Base-by-base conservation (phyloP, 164 flowering plant genomes). In the Protea cynaroides region DNA sequence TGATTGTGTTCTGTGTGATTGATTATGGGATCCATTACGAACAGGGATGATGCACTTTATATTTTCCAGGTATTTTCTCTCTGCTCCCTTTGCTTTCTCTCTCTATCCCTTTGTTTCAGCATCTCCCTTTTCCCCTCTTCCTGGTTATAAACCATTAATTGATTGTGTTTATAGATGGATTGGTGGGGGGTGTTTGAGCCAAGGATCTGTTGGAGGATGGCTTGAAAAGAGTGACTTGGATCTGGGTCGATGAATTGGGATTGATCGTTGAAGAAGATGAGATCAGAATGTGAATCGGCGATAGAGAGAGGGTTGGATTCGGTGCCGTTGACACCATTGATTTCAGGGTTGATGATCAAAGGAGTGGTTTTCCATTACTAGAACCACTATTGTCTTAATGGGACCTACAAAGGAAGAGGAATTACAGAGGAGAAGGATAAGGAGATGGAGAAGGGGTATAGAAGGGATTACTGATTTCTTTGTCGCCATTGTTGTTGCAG, bases 141-240 rank as follows among this genome's bases (percentile, higher is more conserved):
- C n/a, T n/a, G n/a, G n/a, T n/a, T n/a, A n/a, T n/a, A n/a, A n/a
- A n/a, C n/a, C n/a, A n/a, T n/a, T n/a, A n/a, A n/a, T n/a, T n/a
- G n/a, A n/a, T n/a, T n/a, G n/a, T n/a, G 54, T 78, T 81, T 92
- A 89, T 89, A 22, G 83, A 83, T 0, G 92, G 80, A 4, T 78
- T 84, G 8, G 67, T 55, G 7, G 78, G 63, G 7, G 83, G 34
- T 5, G 11, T 69, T 57, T 23, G 86, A 81, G 6, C 91, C 95
- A 74, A 86, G 86, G 14, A 89, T 78, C 69, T 89, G 92, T 61
- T 80, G 85, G 1, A 81, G 71, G 43, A 89, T 89, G 43, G 96
- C 91, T 51, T 84, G 89, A 74, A 86, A 86, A 0, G 91, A 84
- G 82, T 88, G 95, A 15, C 88, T 88, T 1, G 96, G 96, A 47